phyloP scores from a whole-genome alignment of 73 alveolate genomes.

The Paramecium bursaria region DNA sequence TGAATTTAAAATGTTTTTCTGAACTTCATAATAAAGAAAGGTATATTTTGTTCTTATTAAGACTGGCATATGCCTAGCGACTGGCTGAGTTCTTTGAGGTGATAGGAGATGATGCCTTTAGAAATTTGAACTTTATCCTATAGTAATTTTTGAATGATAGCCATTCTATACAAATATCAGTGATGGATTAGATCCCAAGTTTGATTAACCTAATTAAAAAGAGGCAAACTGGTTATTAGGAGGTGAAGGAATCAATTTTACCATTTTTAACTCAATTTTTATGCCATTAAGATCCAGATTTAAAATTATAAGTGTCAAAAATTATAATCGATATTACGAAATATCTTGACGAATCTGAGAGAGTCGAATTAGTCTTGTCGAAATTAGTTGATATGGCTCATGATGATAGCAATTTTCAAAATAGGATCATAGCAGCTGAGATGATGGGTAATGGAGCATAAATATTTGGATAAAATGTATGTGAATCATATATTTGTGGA shows the following conservation, averaged over 20 bases:
- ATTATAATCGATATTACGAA: constrained; percentile 20
- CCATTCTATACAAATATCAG: constrained; percentile 12
- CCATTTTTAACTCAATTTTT: constrained; percentile 24
- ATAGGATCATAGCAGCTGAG: constrained; percentile 67
- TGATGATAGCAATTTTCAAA: constrained; percentile 49
- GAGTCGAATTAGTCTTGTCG: constrained; percentile 51
- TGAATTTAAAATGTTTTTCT: constrained; percentile 44
- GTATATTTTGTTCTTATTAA: neutral
- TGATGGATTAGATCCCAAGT: neutral
- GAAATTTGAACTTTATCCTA: constrained; percentile 36
- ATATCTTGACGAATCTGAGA: constrained; percentile 44
- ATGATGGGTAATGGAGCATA: constrained; percentile 10
- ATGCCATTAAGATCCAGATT: constrained; percentile 21
- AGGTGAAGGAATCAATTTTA: constrained; percentile 24
- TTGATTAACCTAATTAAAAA: constrained; percentile 11
- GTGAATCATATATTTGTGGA: constrained; percentile 52
- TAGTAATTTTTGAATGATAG: constrained; percentile 7
- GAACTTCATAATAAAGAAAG: constrained; percentile 52
- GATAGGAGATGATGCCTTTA: constrained; percentile 47
- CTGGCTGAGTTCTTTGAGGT: constrained; percentile 50
- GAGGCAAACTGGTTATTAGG: constrained; percentile 38
- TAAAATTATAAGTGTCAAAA: constrained; percentile 18
- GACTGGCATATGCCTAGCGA: constrained; percentile 53
- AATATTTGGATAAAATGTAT: neutral
- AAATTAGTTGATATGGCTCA: constrained; percentile 67